These are phyloP conservation scores for Metahyphopichia silvanorum DNA, from an alignment of 805 yeast genomes.

Conservation along the genomic window DNA sequence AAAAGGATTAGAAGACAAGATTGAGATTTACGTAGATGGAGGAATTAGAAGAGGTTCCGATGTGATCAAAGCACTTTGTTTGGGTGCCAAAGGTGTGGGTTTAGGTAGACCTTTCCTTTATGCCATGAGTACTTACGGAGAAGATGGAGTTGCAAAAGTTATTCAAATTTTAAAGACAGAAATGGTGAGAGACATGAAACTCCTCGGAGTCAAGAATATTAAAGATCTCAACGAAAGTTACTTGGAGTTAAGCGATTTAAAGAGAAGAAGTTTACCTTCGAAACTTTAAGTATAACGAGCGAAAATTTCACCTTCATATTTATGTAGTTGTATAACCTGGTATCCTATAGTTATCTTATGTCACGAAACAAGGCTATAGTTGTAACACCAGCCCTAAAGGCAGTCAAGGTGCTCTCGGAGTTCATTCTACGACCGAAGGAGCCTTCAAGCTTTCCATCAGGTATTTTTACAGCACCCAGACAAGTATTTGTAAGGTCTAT, in stretches of 20 bases:
- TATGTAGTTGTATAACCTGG: too few relatives aligned
- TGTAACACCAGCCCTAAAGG: too few relatives aligned
- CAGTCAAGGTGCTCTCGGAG: too few relatives aligned
- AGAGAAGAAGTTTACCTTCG: conserved; percentile 1
- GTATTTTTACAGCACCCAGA: too few relatives aligned
- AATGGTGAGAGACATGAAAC: conserved; percentile 70
- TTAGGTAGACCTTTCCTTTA: conserved; percentile 62
- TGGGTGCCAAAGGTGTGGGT: conserved; percentile 68
- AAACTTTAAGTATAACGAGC: too few relatives aligned
- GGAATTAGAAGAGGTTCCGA: conserved; percentile 67
- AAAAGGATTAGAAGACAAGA: conserved; percentile 40
- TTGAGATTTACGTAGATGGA: conserved; percentile 58
- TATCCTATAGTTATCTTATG: too few relatives aligned
- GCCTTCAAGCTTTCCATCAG: too few relatives aligned
- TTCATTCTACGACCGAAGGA: too few relatives aligned
- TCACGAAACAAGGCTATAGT: too few relatives aligned
- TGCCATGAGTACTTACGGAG: conserved; percentile 61
- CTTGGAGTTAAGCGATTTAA: conserved; percentile 18
- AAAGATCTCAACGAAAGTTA: conserved; percentile 39
- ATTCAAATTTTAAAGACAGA: conserved; percentile 64
- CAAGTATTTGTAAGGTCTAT: too few relatives aligned
- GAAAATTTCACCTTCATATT: too few relatives aligned
- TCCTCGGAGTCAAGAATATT: conserved; percentile 64
- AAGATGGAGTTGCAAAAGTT: conserved; percentile 56
- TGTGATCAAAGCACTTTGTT: conserved; percentile 56